Evolutionary conservation across 108 stramenopile species (phyloP).

Genomic region (Skeletonema marinoi): DNA sequence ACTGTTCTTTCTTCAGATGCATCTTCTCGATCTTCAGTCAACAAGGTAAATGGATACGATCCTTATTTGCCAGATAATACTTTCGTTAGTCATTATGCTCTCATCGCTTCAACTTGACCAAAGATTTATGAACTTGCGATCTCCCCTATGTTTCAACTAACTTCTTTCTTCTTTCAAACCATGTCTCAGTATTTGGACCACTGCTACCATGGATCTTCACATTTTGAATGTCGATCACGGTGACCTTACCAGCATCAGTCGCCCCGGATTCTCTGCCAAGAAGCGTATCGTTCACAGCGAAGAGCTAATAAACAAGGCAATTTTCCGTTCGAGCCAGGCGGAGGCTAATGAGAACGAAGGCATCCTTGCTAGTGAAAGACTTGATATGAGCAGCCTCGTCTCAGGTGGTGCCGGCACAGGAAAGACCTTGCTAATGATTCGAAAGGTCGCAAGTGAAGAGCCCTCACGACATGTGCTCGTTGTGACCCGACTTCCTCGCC

Average conservation of each 20-base stretch:
- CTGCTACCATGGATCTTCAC: constrained; percentile 5
- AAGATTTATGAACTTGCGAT: not conserved
- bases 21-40: constrained; percentile 15
- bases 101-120: not conserved
- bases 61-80: not conserved
- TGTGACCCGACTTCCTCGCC: constrained; percentile 11
- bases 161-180: not conserved
- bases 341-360: constrained; percentile 4
- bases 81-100: too few relatives aligned
- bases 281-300: constrained; percentile 11
- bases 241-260: not conserved
- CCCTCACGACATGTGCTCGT: not conserved
- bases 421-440: constrained; percentile 7
- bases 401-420: constrained; percentile 13
- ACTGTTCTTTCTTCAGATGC: not conserved
- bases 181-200: constrained; percentile 8
- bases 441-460: constrained; percentile 6
- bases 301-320: constrained; percentile 9
- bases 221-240: constrained; percentile 15
- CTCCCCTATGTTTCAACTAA: not conserved
- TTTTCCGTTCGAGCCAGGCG: not conserved
- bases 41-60: not conserved
- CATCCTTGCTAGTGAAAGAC: constrained; percentile 12
- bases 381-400: constrained; percentile 8
- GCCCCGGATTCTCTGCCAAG: constrained; percentile 10